Evolutionary conservation across 306 rosid species (phyloP), one percentile per base, ranked within the genome.

Genomic region (Vigna mungo): DNA sequence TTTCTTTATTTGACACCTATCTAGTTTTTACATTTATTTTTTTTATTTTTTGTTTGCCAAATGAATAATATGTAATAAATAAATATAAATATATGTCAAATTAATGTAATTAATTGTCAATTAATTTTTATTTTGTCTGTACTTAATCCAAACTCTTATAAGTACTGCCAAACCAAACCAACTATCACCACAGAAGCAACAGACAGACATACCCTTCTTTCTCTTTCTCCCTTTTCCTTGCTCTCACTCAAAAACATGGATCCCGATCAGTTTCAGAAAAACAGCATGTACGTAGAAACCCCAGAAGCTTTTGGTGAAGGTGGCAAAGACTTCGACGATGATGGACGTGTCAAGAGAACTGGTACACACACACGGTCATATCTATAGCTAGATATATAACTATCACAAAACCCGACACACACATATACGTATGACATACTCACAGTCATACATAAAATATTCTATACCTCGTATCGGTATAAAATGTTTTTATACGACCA

Each of bases 301-400:
- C 86, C 92, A 1, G 86, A 85, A 71, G 72, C 13, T 41, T 41
- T 41, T 41, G 44, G 11, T 39, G 46, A 59, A 16, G 90, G 80
- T 8, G 83, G 64, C 16, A 91, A 92, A 64, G 85, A 88, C 87
- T 80, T 89, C 32, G 99, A 95, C 27, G 99, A 92, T 2, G 99
- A 95, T 8, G 99, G 99, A 18, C 90, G 94, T 36, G 7, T 4
- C 74, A 88, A 87, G 55, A 84, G 99, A 89, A 88, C 91, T 0
- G 99, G 99, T 95, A 91, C 2, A 32, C 4, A 32, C 36, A 32
- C 36, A 32, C 4, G 3, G 3, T 25, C 27, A 25, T 25, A 25
- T 25, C 27, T 25, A 25, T 25, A 25, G 27, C 27, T 25, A 25
- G 27, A 25, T 25, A 2, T 25, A 2, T 32, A 32, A 34, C 17